Conservation (phyloP, 345 rosid species). For the Citrus sinensis region DNA sequence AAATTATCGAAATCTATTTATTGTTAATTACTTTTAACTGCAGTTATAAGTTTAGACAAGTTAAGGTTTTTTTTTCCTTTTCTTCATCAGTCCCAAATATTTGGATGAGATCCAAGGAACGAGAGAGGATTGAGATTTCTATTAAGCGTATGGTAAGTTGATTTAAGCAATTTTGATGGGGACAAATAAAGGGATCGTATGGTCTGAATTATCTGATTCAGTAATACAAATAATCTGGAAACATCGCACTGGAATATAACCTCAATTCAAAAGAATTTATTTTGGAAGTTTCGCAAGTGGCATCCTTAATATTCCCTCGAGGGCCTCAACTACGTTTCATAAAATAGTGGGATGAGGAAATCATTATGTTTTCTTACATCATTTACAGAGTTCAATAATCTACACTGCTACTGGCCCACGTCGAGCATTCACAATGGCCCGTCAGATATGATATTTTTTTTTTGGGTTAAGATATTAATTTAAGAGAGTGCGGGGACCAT, state of each 20-base stretch:
- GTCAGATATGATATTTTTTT: not conserved
- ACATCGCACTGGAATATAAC: not conserved
- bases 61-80: too few species aligned
- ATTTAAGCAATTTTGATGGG: not conserved
- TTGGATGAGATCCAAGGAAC: too few species aligned
- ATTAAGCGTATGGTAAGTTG: too few species aligned
- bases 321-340: not conserved
- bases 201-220: not conserved
- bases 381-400: too few species aligned
- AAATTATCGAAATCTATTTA: too few species aligned
- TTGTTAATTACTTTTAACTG: too few species aligned
- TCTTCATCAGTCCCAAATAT: too few species aligned
- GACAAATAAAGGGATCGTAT: not conserved
- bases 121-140: too few species aligned
- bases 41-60: too few species aligned
- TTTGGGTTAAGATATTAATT: not conserved
- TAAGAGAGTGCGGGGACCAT: not conserved
- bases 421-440: not conserved
- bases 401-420: not conserved
- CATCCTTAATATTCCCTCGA: not conserved
- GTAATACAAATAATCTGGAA: not conserved
- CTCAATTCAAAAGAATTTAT: not conserved
- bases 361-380: not conserved
- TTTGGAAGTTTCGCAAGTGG: conserved; percentile 10
- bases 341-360: not conserved